A percentile compares a stretch with the other conserved stretches of the same genome.
Conservation (phyloP, 257 asterid genomes). For the Capsicum chinense region DNA sequence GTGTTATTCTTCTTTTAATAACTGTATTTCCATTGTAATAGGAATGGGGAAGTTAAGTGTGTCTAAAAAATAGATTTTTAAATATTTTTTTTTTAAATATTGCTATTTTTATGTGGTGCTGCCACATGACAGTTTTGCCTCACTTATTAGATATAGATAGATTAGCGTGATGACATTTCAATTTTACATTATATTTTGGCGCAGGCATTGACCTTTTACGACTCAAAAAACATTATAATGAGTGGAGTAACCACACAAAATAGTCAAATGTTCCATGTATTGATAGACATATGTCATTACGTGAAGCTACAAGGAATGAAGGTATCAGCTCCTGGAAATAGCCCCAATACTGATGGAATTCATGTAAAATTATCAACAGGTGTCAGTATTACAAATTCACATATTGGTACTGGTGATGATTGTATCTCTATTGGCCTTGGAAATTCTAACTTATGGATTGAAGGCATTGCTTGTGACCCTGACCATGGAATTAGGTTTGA, state of each 20-base stretch:
- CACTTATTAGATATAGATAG: no score
- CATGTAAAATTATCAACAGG: conserved; percentile 39
- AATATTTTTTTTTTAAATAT: no score
- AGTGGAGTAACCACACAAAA: conserved; percentile 36
- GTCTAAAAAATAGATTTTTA: no score
- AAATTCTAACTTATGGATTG: conserved; percentile 30
- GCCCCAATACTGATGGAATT: conserved; percentile 44
- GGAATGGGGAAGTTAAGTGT: no score
- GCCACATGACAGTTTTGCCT: no score
- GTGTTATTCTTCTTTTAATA: no score
- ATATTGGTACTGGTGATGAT: conserved; percentile 34
- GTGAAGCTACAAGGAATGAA: conserved; percentile 3
- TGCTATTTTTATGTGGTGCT: no score
- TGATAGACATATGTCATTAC: conserved; percentile 35
- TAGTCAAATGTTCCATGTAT: conserved; percentile 40
- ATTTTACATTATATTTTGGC: not conserved
- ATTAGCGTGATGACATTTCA: no score
- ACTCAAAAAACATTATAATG: conserved; percentile 8
- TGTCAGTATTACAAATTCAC: conserved; percentile 31
- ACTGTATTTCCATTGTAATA: no score
- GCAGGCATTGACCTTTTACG: conserved; percentile 40
- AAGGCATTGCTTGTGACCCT: conserved; percentile 36
- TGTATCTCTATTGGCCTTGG: not conserved
- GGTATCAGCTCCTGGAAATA: conserved; percentile 35
- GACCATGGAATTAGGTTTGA: conserved; percentile 44